Conservation (phyloP, 192 early-diverging fungal species). For the Coemansia sp. region DNA sequence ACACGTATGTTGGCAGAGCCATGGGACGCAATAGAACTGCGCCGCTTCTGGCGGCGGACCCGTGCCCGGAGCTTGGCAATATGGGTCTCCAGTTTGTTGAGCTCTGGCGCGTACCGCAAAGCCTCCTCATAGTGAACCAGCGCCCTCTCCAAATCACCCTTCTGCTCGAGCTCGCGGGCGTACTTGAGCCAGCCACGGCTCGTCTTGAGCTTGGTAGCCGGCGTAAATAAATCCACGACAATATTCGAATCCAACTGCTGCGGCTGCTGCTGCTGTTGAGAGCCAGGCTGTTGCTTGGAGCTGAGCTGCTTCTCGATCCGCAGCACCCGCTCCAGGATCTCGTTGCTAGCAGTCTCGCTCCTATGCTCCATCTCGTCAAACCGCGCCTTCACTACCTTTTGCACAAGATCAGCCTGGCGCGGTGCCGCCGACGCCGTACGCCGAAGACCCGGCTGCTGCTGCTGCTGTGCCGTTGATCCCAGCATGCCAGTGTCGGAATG, state of each 20-base stretch:
- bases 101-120: slow-evolving; percentile 41
- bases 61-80: slow-evolving; percentile 34
- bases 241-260: slow-evolving; percentile 26
- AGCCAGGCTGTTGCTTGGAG: no score
- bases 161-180: slow-evolving; percentile 48
- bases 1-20: slow-evolving; percentile 17
- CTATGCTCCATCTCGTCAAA: slow-evolving; percentile 17
- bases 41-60: slow-evolving; percentile 23
- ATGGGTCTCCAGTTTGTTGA: slow-evolving; percentile 41
- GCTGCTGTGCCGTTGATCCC: background rate
- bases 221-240: slow-evolving; percentile 49
- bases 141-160: slow-evolving; percentile 42
- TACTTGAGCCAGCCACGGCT: slow-evolving; percentile 49
- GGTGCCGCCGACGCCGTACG: slow-evolving; percentile 4
- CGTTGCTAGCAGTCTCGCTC: slow-evolving; percentile 20
- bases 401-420: slow-evolving; percentile 13
- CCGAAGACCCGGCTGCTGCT: background rate
- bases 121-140: slow-evolving; percentile 51
- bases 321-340: slow-evolving; percentile 43
- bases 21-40: slow-evolving; percentile 33
- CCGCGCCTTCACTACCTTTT: slow-evolving; percentile 9
- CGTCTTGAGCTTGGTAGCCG: slow-evolving; percentile 54
- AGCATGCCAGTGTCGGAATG: slow-evolving; percentile 3
- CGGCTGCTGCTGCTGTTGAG: no score
- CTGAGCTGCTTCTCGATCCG: slow-evolving; percentile 44